Evolutionary conservation across 2,329 filamentous ascomycete genomes (phyloP), one percentile per base, ranked within the genome.

Genomic region (Fusarium phyllophilum): DNA sequence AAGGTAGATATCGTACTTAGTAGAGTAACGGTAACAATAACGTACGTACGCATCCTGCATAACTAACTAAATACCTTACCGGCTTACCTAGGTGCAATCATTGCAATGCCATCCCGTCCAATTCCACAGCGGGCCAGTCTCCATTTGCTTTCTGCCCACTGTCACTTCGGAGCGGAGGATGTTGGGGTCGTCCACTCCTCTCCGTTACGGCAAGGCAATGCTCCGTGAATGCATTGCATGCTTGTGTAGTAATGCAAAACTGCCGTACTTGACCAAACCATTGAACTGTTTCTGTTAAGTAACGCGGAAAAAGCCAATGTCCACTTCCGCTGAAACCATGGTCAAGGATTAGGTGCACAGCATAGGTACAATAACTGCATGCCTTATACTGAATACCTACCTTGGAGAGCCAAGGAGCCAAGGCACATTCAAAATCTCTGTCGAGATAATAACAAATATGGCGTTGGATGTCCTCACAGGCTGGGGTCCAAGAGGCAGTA

Each of bases 181-280:
- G 58, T 48, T 59, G 33, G 20, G 57, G 33, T 59, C 22, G 14
- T 38, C 56, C 24, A 65, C 56, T 65, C 44, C 46, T 41, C 39
- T 61, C 56, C 49, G 70, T 57, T 55, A 56, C 41, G 56, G 57
- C 54, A 49, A 66, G 48, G 44, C 22, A 60, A 34, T 66, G 26
- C 51, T 63, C 49, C 45, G 45, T 57, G 31, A 39, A 36, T 46
- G 51, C 39, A 41, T 44, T 71, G 61, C 33, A 33, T 46, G n/a
- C 49, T 44, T 56, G 51, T 54, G 46, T 67, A 54, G 70, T 39
- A 42, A 51, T 36, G 52, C 51, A 62, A 41, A 70, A 57, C 52
- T 70, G 66, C 60, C 60, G 46, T 62, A 54, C 41, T 61, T 51
- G 33, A 64, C 45, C 66, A 51, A 44, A 51, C 17, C 33, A 54